Evolutionary conservation across 192 early-diverging fungal genomes (phyloP).

Genomic region (Thamnidium elegans): DNA sequence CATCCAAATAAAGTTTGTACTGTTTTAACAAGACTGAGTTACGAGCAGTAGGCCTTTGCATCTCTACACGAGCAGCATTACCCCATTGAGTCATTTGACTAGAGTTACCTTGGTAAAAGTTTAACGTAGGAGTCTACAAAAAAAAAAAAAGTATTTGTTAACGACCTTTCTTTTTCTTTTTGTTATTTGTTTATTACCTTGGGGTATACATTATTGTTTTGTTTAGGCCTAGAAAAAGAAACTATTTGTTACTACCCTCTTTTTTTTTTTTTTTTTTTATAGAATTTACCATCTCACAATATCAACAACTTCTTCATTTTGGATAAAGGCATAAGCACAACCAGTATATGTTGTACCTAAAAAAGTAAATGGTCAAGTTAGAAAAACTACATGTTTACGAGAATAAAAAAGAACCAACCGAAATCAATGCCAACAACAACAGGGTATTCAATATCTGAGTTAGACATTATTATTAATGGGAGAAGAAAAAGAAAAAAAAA

Average conservation of each 20-base stretch:
- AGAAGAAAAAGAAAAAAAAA: background rate
- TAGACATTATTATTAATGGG: slow-evolving; percentile 6
- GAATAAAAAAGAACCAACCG: slow-evolving; percentile 11
- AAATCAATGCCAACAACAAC: slow-evolving; percentile 40
- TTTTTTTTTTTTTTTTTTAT: slow-evolving; percentile 16
- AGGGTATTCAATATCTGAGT: slow-evolving; percentile 29
- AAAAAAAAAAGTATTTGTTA: no score
- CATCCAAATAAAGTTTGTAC: slow-evolving; percentile 48
- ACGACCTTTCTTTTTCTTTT: background rate
- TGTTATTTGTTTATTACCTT: slow-evolving; percentile 18
- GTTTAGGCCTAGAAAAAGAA: slow-evolving; percentile 39
- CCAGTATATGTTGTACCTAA: slow-evolving; percentile 50
- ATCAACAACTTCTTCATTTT: slow-evolving; percentile 47
- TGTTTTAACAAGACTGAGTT: slow-evolving; percentile 45
- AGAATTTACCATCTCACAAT: slow-evolving; percentile 36
- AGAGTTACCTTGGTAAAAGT: slow-evolving; percentile 43
- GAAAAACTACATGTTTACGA: background rate
- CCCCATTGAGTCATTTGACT: slow-evolving; percentile 46
- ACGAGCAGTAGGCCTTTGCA: slow-evolving; percentile 42
- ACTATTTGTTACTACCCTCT: background rate
- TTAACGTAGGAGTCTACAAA: slow-evolving; percentile 41
- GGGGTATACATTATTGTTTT: slow-evolving; percentile 42
- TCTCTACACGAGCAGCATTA: slow-evolving; percentile 46
- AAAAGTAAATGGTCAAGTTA: background rate
- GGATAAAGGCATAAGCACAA: slow-evolving; percentile 47